Percentiles rank a stretch among this genome's conserved stretches.
Conservation (phyloP, 2,329 filamentous ascomycete genomes). For the Trichoderma sp. region DNA sequence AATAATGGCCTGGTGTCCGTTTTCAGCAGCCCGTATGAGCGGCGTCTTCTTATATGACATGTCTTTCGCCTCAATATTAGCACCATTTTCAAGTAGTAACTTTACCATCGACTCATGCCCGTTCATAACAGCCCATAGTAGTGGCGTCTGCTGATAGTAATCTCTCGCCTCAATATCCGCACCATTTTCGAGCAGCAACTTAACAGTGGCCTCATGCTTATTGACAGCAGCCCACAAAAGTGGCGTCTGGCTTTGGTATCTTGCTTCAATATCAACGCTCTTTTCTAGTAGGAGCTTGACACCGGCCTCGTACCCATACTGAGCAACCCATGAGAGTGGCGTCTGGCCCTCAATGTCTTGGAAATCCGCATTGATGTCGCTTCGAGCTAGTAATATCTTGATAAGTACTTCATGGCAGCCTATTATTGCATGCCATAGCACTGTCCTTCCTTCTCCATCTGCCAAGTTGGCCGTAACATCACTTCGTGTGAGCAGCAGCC, state of each 20-base stretch:
- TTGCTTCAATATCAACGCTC: neutral
- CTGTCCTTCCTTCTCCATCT: neutral
- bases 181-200: neutral
- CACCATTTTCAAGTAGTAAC: too few relatives aligned
- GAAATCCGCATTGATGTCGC: neutral
- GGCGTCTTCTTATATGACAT: neutral
- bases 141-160: neutral
- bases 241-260: accelerated
- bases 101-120: too few relatives aligned
- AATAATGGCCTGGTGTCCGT: neutral
- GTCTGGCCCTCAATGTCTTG: neutral
- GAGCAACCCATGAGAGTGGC: neutral
- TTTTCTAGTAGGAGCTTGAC: neutral
- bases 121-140: neutral
- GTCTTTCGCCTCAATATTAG: too few relatives aligned
- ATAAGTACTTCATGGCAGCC: neutral
- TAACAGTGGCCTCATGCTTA: neutral
- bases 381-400: neutral
- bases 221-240: neutral
- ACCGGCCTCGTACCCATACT: neutral
- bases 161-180: neutral
- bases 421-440: neutral
- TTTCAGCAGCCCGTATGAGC: neutral
- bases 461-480: neutral
- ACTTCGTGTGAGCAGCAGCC: neutral